A percentile compares a stretch with the other conserved stretches of the same genome.
These are phyloP conservation scores for Mucor lusitanicus DNA, from an alignment of 371 early-diverging fungal genomes.

Conservation along the genomic window DNA sequence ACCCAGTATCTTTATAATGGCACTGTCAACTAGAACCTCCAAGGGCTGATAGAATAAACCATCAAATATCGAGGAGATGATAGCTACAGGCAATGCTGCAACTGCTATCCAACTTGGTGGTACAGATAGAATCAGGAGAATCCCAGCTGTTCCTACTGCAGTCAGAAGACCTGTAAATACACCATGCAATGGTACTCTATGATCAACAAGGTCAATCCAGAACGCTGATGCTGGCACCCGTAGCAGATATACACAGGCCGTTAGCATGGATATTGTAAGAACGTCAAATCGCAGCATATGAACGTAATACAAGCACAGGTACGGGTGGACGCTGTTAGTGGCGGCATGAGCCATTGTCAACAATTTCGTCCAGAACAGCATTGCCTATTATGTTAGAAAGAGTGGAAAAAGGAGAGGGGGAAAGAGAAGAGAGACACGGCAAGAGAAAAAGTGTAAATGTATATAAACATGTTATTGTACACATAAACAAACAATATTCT, in stretches of 20 bases:
- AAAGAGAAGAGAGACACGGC: not conserved
- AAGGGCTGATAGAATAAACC: slow-evolving; percentile 38
- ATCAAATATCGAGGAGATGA: slow-evolving; percentile 33
- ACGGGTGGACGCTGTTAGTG: slow-evolving; percentile 41
- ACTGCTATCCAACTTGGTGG: slow-evolving; percentile 29
- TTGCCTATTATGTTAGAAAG: not conserved
- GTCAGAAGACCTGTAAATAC: slow-evolving; percentile 42
- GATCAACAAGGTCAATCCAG: slow-evolving; percentile 38
- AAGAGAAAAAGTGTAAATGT: not conserved
- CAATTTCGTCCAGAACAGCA: slow-evolving; percentile 43
- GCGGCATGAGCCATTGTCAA: slow-evolving; percentile 40
- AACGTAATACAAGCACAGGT: slow-evolving; percentile 33
- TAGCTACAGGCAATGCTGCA: slow-evolving; percentile 28
- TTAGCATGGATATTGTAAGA: slow-evolving; percentile 23
- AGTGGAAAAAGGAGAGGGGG: slow-evolving; percentile 7
- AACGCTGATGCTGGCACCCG: slow-evolving; percentile 25
- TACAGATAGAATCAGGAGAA: slow-evolving; percentile 35
- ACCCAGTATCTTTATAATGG: slow-evolving; percentile 35
- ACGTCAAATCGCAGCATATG: slow-evolving; percentile 36
- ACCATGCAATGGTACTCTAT: slow-evolving; percentile 34
- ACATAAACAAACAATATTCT: slow-evolving; percentile 3
- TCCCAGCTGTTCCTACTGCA: slow-evolving; percentile 34
- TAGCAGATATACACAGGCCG: slow-evolving; percentile 16
- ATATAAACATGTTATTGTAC: not conserved
- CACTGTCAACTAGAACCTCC: slow-evolving; percentile 30